phyloP scores from a whole-genome alignment of 768 basidiomycete genomes.

The Amanita brunnescens region DNA sequence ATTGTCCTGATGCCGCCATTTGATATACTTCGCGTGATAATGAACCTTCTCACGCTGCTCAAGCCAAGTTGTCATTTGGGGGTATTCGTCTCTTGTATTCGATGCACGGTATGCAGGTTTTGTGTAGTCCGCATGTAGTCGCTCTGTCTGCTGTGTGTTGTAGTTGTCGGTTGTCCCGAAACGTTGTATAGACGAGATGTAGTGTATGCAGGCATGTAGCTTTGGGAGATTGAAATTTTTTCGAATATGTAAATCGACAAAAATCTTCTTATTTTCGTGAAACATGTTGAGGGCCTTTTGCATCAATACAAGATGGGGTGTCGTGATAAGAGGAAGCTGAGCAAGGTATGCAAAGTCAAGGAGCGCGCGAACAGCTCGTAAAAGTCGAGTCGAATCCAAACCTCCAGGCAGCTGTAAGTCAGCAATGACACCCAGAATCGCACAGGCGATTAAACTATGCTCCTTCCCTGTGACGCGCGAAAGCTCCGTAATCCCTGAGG shows the following conservation, averaged over 20 bases:
- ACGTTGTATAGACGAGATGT: constrained; percentile 5
- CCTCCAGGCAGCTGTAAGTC: neutral
- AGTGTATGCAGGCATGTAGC: constrained; percentile 12
- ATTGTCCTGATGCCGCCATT: too few species aligned
- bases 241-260: constrained; percentile 10
- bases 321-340: neutral
- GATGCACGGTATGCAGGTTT: too few species aligned
- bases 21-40: neutral
- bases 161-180: constrained; percentile 12
- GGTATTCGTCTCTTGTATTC: too few species aligned
- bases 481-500: constrained; percentile 26
- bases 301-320: neutral
- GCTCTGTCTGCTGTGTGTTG: neutral
- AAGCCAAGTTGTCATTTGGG: too few species aligned
- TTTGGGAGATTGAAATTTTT: constrained; percentile 13
- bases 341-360: constrained; percentile 19
- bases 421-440: constrained; percentile 14
- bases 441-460: constrained; percentile 22
- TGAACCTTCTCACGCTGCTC: too few species aligned
- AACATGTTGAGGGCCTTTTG: neutral
- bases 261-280: constrained; percentile 8
- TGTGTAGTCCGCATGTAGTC: too few species aligned
- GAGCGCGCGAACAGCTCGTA: constrained; percentile 10
- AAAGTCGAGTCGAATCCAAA: neutral
- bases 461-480: constrained; percentile 31